These are phyloP conservation scores for Alternaria sp. DNA, from an alignment of 2,329 filamentous ascomycete genomes.

Conservation along the genomic window DNA sequence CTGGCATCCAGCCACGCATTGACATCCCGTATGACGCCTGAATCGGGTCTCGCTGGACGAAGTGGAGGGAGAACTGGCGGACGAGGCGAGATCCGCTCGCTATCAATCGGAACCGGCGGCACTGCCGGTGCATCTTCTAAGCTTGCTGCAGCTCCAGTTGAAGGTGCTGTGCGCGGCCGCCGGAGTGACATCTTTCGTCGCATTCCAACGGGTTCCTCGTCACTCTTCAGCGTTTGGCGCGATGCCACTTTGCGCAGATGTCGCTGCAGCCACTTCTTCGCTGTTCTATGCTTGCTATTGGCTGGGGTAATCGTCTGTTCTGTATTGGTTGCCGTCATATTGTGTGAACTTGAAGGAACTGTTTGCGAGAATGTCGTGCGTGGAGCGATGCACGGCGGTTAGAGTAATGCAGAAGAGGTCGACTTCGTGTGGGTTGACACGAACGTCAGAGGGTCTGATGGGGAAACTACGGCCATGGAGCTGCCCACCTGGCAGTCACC, in stretches of 20 bases:
- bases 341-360: conserved; percentile 18
- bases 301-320: conserved; percentile 22
- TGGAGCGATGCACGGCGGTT: conserved; percentile 27
- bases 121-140: conserved; percentile 4
- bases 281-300: conserved; percentile 26
- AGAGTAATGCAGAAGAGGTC: conserved; percentile 18
- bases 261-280: conserved; percentile 41
- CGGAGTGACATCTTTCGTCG: conserved; percentile 20
- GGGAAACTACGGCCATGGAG: conserved; percentile 7
- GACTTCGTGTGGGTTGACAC: not conserved
- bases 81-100: conserved; percentile 19
- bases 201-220: conserved; percentile 7
- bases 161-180: conserved; percentile 42
- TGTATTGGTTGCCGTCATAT: conserved; percentile 35
- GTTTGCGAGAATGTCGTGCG: conserved; percentile 25
- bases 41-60: conserved; percentile 37
- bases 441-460: conserved; percentile 2
- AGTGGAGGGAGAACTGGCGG: conserved; percentile 29
- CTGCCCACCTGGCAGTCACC: conserved; percentile 13
- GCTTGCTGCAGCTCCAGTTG: conserved; percentile 10
- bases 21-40: conserved; percentile 38
- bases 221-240: conserved; percentile 21
- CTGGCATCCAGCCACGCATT: conserved; percentile 48
- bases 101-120: conserved; percentile 17
- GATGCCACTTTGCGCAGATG: conserved; percentile 34